These are phyloP conservation scores for Cordyceps farinosa DNA, from an alignment of 2,329 filamentous ascomycete genomes.

Conservation along the genomic window DNA sequence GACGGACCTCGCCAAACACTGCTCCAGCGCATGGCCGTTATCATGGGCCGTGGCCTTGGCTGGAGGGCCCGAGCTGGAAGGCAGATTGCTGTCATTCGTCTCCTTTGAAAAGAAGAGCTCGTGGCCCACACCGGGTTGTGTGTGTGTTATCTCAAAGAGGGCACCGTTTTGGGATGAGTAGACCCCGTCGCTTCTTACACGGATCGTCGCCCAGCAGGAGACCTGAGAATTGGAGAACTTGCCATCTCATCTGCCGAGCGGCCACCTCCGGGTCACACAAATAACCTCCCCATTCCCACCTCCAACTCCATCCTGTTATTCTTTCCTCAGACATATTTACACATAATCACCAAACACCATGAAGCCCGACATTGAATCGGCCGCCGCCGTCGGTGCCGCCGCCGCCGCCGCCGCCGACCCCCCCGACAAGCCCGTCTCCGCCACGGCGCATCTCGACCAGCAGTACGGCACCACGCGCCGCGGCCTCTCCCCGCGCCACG, in stretches of 20 bases:
- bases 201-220: not conserved
- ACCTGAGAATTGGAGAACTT: not conserved
- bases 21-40: not conserved
- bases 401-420: not conserved
- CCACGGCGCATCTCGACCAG: conserved; percentile 11
- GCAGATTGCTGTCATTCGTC: not conserved
- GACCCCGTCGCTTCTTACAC: not conserved
- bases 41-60: not conserved
- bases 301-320: not conserved
- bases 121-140: too few species aligned
- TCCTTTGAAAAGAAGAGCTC: not conserved
- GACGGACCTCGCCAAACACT: too few species aligned
- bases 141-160: too few species aligned
- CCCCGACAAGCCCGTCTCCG: not conserved
- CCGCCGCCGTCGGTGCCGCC: not conserved
- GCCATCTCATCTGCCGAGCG: not conserved
- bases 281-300: not conserved
- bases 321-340: not conserved
- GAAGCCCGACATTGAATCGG: conserved; percentile 8
- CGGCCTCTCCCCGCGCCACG: conserved; percentile 39
- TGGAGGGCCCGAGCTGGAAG: not conserved
- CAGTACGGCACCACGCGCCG: conserved; percentile 33
- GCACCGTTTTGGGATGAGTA: too few species aligned
- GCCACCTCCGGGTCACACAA: not conserved
- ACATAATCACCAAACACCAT: not conserved